These are phyloP conservation scores for Alloteropsis angusta DNA, from an alignment of 202 grass and related monocot species.

Conservation along the genomic window DNA sequence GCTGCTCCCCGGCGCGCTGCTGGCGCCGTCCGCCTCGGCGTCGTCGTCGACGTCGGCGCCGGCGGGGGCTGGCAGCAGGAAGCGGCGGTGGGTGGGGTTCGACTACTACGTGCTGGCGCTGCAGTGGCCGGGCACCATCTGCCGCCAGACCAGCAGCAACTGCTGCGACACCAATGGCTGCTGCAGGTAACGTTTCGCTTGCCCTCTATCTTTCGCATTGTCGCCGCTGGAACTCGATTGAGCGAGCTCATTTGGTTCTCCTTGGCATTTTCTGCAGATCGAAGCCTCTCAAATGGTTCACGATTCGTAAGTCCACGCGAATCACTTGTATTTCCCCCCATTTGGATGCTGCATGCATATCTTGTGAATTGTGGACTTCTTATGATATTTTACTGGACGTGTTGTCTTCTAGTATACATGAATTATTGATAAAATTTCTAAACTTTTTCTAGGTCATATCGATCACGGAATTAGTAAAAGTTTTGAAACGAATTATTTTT, in stretches of 20 bases:
- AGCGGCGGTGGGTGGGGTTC: constrained; percentile 39
- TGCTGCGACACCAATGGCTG: constrained; percentile 86
- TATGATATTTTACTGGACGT: not conserved
- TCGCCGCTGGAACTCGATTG: not conserved
- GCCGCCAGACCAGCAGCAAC: constrained; percentile 48
- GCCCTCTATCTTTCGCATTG: not conserved
- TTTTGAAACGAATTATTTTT: no score
- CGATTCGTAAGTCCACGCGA: constrained; percentile 62
- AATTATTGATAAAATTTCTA: no score
- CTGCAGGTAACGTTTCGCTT: constrained; percentile 44
- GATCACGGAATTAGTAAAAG: no score
- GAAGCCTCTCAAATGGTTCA: constrained; percentile 55
- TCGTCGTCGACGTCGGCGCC: not conserved
- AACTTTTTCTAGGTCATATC: no score
- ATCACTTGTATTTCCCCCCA: not conserved
- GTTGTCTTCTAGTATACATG: no score
- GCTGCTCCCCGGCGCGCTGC: not conserved
- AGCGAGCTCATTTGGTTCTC: constrained; percentile 20
- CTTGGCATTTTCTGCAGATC: constrained; percentile 44
- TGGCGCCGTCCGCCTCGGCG: constrained; percentile 6
- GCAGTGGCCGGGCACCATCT: constrained; percentile 81
- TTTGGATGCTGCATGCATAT: not conserved
- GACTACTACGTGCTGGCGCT: constrained; percentile 83
- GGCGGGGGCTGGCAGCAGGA: constrained; percentile 9
- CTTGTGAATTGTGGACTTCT: not conserved